A percentile compares a stretch with the other conserved stretches of the same genome.
Evolutionary conservation across 306 rosid genomes (phyloP).

Genomic region (Macrotyloma uniflorum): DNA sequence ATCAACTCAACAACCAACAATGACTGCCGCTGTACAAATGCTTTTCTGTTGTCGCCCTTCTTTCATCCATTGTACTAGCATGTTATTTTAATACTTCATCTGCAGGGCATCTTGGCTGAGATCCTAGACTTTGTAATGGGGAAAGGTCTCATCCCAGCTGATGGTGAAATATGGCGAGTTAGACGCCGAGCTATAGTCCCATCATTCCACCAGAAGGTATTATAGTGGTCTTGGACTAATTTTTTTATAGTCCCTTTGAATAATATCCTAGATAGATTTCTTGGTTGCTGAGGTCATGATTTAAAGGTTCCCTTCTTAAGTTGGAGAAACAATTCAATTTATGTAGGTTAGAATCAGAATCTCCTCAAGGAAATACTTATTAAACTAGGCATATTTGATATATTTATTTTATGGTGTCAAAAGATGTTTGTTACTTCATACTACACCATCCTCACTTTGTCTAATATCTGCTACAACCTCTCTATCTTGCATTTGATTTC

Average conservation of each 20-base stretch:
- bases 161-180: constrained; percentile 93
- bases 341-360: constrained; percentile 6
- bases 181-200: constrained; percentile 94
- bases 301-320: constrained; percentile 24
- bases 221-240: constrained; percentile 32
- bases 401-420: constrained; percentile 15
- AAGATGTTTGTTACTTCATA: constrained; percentile 36
- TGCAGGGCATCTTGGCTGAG: constrained; percentile 98
- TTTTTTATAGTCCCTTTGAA: constrained; percentile 16
- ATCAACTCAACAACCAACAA: constrained; percentile 10
- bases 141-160: constrained; percentile 98
- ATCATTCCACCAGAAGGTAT: constrained; percentile 87
- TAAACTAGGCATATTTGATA: constrained; percentile 16
- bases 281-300: constrained; percentile 11
- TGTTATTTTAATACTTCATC: constrained; percentile 9
- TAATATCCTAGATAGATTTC: constrained; percentile 31
- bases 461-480: constrained; percentile 17
- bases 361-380: neutral
- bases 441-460: constrained; percentile 5
- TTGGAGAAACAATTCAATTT: constrained; percentile 3
- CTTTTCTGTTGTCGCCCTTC: constrained; percentile 11
- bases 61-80: constrained; percentile 5
- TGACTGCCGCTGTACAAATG: neutral
- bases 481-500: constrained; percentile 36
- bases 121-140: constrained; percentile 98